Evolutionary conservation across 2,329 filamentous ascomycete genomes (phyloP).

Genomic region (Colletotrichum abscissum): DNA sequence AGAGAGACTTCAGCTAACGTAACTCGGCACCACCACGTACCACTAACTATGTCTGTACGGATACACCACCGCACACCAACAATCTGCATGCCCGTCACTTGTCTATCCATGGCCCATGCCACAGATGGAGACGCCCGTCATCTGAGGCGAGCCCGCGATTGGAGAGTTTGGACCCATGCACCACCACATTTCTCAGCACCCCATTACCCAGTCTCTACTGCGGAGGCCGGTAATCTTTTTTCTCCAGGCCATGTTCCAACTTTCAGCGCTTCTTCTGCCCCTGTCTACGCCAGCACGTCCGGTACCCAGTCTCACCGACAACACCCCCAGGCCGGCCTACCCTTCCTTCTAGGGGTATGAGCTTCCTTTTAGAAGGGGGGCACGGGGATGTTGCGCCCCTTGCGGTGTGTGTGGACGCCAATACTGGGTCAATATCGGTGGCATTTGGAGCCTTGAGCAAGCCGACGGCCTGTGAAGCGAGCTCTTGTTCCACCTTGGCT

Average conservation of each 20-base stretch:
- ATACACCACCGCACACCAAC: not conserved
- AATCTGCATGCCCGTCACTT: slow-evolving; percentile 4
- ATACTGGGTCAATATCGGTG: not conserved
- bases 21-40: not conserved
- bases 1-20: not conserved
- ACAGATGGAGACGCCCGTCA: slow-evolving; percentile 10
- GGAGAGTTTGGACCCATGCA: slow-evolving; percentile 10
- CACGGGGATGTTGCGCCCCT: not conserved
- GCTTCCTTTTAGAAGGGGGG: not conserved
- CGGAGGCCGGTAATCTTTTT: slow-evolving; percentile 9
- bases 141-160: slow-evolving; percentile 32
- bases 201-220: not conserved
- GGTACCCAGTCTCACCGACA: not conserved
- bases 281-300: not conserved
- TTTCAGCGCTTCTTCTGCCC: slow-evolving; percentile 23
- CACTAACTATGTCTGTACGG: not conserved
- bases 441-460: not conserved
- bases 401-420: not conserved
- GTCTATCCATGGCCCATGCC: slow-evolving; percentile 8
- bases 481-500: slow-evolving; percentile 1
- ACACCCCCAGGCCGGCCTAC: not conserved
- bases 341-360: not conserved
- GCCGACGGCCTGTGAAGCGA: slow-evolving; percentile 9
- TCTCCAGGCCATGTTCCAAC: slow-evolving; percentile 6
- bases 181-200: slow-evolving; percentile 7